Base-by-base conservation (phyloP, 2,329 filamentous ascomycete genomes). In the Tolypocladium guangdongense region DNA sequence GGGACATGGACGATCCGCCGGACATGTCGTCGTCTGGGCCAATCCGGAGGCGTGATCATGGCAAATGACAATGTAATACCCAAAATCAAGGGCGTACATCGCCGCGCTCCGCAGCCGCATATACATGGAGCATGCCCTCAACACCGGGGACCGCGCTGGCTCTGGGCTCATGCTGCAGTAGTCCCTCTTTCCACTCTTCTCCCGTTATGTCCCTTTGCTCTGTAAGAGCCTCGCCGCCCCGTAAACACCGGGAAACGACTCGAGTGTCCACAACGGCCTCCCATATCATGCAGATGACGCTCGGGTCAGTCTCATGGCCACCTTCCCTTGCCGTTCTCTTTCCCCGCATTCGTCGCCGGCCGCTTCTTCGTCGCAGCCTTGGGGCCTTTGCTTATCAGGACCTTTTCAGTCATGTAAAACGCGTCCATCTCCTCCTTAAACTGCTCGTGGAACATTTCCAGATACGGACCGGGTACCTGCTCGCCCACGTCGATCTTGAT, bases 1-100 rank as follows among this genome's bases (percentile, higher is more conserved):
- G 58, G 48, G 63, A 62, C n/a, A 56, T 74, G 64, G 59, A 62
- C 4, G 64, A 72, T 55, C 63, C 66, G 52, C 72, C 71, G 4
- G 18, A 32, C 8, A 77, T 57, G 71, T 77, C 50, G 73, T 77
- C 0, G 63, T 77, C 8, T 77, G 74, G 74, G 67, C 73, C 0
- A 74, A 77, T 56, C 69, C 69, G 51, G 68, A 69, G 16, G 63
- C 59, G 14, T 55, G 33, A 46, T n/a, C 33, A 24, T 39, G 32
- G 18, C 43, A 47, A 47, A 18, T 20, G 5, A n/a, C 14, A 12
- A 18, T 12, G 12, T 33, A 33, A 2, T 33, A 47, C n/a, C 43
- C 43, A 32, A 33, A 33, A 47, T 33, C 7, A 32, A 12, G 22
- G 11, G 20, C 12, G 14, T n/a, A 30, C 41, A 18, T 18, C 43